A percentile compares a stretch with the other conserved stretches of the same genome.
phyloP scores from a whole-genome alignment of 2,329 filamentous ascomycete species.

The Colletotrichum noveboracense region DNA sequence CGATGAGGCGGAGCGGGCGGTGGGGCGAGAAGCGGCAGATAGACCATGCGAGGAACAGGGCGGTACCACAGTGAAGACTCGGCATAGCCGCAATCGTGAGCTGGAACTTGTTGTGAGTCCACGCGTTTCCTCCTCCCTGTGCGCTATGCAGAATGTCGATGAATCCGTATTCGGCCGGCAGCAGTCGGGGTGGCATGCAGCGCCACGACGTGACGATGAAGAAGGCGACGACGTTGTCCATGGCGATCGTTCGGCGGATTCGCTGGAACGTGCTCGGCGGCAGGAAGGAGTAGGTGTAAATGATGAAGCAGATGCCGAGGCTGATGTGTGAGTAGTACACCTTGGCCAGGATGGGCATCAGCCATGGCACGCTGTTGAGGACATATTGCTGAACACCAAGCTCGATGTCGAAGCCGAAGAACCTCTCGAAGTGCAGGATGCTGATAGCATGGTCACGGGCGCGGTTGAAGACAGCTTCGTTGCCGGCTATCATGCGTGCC shows the following conservation, averaged over 20 bases:
- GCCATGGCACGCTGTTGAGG: conserved; percentile 36
- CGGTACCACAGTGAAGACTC: conserved; percentile 50
- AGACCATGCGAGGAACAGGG: conserved; percentile 39
- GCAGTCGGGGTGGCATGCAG: conserved; percentile 53
- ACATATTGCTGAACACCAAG: conserved; percentile 42
- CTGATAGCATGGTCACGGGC: conserved; percentile 44
- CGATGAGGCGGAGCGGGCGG: conserved; percentile 35
- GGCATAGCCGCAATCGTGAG: conserved; percentile 56
- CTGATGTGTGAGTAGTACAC: conserved; percentile 53
- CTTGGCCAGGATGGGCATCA: conserved; percentile 43
- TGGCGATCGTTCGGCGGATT: conserved; percentile 52
- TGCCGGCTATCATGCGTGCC: conserved; percentile 42
- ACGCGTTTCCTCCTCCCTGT: conserved; percentile 32
- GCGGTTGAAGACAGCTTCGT: conserved; percentile 39
- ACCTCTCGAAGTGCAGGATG: conserved; percentile 42
- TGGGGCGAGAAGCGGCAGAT: conserved; percentile 45
- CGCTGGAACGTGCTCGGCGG: conserved; percentile 41
- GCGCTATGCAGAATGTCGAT: conserved; percentile 47
- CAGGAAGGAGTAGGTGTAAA: conserved; percentile 52
- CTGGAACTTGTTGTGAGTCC: conserved; percentile 51
- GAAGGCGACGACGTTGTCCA: conserved; percentile 53
- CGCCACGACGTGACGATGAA: conserved; percentile 51
- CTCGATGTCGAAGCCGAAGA: conserved; percentile 44
- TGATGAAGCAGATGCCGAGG: conserved; percentile 49
- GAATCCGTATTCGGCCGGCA: conserved; percentile 50